Conservation (phyloP, 1,139 yeast genomes). For the Suhomyces atakaporum region DNA sequence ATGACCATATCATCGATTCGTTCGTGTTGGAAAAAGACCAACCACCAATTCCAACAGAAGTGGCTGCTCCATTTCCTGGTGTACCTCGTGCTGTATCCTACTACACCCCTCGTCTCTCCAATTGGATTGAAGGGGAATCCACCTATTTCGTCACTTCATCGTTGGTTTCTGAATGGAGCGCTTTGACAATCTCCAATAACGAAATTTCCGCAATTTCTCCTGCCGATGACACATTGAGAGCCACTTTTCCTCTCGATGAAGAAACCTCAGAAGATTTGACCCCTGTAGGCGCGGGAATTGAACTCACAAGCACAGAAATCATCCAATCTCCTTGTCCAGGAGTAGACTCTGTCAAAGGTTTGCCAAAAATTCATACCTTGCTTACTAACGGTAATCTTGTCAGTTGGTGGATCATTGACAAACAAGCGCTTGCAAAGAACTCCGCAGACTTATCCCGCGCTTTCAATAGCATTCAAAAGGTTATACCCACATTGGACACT, state of each 20-base stretch:
- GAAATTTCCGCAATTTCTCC: slow-evolving; percentile 35
- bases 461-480: slow-evolving; percentile 1
- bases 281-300: slow-evolving; percentile 69
- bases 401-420: slow-evolving; percentile 66
- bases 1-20: slow-evolving; percentile 23
- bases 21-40: slow-evolving; percentile 18
- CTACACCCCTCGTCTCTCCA: slow-evolving; percentile 43
- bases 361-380: slow-evolving; percentile 65
- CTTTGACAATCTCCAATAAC: slow-evolving; percentile 34
- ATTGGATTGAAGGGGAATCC: slow-evolving; percentile 42
- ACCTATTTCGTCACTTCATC: slow-evolving; percentile 56
- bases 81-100: slow-evolving; percentile 51
- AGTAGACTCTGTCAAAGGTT: slow-evolving; percentile 51
- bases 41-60: slow-evolving; percentile 38
- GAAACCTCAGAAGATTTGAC: slow-evolving; percentile 67
- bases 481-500: background rate
- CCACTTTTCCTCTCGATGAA: slow-evolving; percentile 69
- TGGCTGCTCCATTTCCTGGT: slow-evolving; percentile 59
- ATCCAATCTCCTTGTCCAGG: slow-evolving; percentile 55
- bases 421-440: slow-evolving; percentile 41
- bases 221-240: slow-evolving; percentile 67
- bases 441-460: slow-evolving; percentile 26
- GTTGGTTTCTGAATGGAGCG: slow-evolving; percentile 53
- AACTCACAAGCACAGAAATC: slow-evolving; percentile 49
- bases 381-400: slow-evolving; percentile 63